Conservation (phyloP, 2,329 filamentous ascomycete genomes). For the Ophiosphaerella korrae region DNA sequence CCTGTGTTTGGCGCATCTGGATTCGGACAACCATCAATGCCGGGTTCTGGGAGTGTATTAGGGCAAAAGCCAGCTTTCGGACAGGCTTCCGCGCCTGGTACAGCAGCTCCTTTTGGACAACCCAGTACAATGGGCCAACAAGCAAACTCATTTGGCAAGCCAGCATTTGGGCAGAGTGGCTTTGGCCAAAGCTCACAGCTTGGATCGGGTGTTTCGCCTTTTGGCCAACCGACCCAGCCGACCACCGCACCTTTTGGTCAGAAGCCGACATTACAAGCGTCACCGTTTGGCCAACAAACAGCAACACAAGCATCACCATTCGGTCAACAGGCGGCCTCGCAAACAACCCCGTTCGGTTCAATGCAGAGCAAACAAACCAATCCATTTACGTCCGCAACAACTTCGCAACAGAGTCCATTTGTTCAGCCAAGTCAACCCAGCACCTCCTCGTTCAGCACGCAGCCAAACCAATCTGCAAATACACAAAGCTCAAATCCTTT, state of each 20-base stretch:
- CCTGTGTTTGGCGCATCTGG: constrained; percentile 31
- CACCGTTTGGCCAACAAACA: constrained; percentile 34
- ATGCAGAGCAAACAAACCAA: constrained; percentile 23
- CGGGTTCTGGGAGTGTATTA: constrained; percentile 26
- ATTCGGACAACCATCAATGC: constrained; percentile 50
- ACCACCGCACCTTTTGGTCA: constrained; percentile 38
- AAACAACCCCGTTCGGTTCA: constrained; percentile 14
- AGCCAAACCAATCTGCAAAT: constrained; percentile 11
- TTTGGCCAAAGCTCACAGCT: constrained; percentile 54
- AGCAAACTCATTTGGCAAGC: constrained; percentile 49
- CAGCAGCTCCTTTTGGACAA: constrained; percentile 42
- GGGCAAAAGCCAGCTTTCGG: constrained; percentile 41
- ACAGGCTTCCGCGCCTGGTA: constrained; percentile 35
- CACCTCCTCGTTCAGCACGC: constrained; percentile 28
- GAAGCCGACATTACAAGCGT: constrained; percentile 36
- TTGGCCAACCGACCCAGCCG: constrained; percentile 41
- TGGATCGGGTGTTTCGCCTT: constrained; percentile 33
- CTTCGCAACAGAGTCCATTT: constrained; percentile 29
- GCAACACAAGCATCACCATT: constrained; percentile 22
- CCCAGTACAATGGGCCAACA: constrained; percentile 30
- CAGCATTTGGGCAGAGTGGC: constrained; percentile 42
- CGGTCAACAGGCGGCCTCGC: constrained; percentile 8
- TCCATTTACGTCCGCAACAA: constrained; percentile 22
- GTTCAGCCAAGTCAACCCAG: constrained; percentile 46
- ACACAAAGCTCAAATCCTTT: constrained; percentile 29